These are phyloP conservation scores for Aspergillus calidoustus DNA, from an alignment of 2,329 filamentous ascomycete genomes.

Conservation along the genomic window DNA sequence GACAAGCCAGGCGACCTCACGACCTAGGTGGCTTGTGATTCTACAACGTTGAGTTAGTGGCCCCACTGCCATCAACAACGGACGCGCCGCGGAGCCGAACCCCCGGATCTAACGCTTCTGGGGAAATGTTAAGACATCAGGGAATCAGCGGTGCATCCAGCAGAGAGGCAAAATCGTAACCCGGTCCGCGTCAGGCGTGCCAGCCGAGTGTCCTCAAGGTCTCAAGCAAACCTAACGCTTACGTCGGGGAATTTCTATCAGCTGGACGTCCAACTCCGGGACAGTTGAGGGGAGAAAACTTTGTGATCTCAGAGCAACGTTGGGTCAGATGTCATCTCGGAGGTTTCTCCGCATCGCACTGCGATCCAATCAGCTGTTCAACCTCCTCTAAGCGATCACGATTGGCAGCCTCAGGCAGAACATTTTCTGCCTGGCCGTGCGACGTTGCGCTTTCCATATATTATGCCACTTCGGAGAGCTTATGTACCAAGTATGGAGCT, in stretches of 20 bases:
- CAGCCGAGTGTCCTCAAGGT: not conserved
- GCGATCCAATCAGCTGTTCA: not conserved
- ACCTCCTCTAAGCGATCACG: not conserved
- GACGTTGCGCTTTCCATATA: not conserved
- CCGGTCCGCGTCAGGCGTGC: not conserved
- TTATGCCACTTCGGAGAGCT: not conserved
- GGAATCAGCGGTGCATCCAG: not conserved
- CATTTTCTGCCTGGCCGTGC: not conserved
- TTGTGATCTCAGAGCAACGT: not conserved
- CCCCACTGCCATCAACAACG: not conserved
- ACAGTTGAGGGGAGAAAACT: not conserved
- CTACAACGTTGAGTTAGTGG: not conserved
- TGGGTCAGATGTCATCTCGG: not conserved
- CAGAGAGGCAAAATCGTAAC: not conserved
- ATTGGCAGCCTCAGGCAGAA: not conserved
- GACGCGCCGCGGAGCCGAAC: too few species aligned
- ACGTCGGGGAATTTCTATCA: not conserved
- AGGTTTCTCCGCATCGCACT: not conserved
- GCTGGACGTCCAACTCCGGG: not conserved
- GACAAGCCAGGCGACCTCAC: conserved; percentile 29
- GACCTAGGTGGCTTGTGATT: not conserved
- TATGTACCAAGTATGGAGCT: too few species aligned
- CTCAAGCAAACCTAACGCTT: not conserved
- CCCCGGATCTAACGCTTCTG: conserved; percentile 2
- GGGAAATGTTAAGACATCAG: not conserved